phyloP scores from a whole-genome alignment of 2,329 filamentous ascomycete species.

The Teratosphaeria gauchensis region DNA sequence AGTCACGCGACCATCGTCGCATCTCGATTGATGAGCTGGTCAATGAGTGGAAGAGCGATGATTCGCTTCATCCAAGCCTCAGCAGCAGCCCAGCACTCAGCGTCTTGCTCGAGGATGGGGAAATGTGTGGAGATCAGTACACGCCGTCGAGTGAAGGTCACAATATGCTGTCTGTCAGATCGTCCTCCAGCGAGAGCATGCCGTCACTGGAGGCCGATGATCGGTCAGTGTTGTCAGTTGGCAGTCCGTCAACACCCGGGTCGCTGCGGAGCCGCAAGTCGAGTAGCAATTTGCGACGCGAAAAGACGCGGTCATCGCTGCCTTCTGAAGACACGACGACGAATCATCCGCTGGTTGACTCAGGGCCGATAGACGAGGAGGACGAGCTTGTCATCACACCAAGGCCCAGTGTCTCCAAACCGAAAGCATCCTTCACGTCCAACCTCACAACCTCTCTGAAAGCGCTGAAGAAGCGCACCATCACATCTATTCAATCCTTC shows the following conservation, averaged over 20 bases:
- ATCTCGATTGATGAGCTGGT: constrained; percentile 50
- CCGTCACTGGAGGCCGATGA: constrained; percentile 43
- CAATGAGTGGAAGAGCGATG: constrained; percentile 45
- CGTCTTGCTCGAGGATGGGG: constrained; percentile 44
- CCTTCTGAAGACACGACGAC: constrained; percentile 43
- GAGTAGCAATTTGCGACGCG: constrained; percentile 32
- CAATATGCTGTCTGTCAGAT: constrained; percentile 27
- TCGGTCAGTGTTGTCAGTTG: constrained; percentile 37
- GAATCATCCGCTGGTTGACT: constrained; percentile 48
- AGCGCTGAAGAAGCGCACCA: constrained; percentile 50
- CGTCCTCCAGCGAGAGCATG: constrained; percentile 49
- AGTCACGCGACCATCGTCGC: constrained; percentile 29
- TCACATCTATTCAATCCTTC: constrained; percentile 50
- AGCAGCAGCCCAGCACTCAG: constrained; percentile 36
- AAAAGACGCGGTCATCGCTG: constrained; percentile 40
- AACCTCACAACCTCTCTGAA: constrained; percentile 55
- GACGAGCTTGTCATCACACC: constrained; percentile 24
- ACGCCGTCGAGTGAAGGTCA: not conserved
- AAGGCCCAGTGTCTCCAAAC: constrained; percentile 29
- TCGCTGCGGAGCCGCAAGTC: constrained; percentile 24
- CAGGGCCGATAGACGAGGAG: constrained; percentile 20
- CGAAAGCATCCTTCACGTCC: constrained; percentile 48
- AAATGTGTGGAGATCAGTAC: constrained; percentile 4
- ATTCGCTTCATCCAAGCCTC: constrained; percentile 19
- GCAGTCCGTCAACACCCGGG: constrained; percentile 34